These are phyloP conservation scores for Pythium plurisporium DNA, from an alignment of 352 stramenopile species.

Conservation along the genomic window DNA sequence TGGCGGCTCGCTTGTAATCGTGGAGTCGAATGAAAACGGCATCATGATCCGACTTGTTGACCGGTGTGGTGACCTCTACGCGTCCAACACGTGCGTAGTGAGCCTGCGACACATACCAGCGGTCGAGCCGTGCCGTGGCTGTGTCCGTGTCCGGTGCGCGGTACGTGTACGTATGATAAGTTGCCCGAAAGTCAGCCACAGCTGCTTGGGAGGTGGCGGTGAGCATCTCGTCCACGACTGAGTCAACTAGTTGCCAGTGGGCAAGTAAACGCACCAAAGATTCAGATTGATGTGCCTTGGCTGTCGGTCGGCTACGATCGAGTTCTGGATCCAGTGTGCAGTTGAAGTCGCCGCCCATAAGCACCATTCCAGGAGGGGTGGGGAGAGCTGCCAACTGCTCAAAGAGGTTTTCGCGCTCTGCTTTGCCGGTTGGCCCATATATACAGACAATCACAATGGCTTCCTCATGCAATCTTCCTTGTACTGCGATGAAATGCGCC, in stretches of 20 bases:
- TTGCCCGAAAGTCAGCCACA: not conserved
- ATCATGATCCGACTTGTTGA: not conserved
- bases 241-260: not conserved
- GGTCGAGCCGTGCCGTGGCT: not conserved
- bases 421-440: not conserved
- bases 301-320: not conserved
- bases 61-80: not conserved
- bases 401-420: not conserved
- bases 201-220: not conserved
- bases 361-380: not conserved
- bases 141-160: too few relatives aligned
- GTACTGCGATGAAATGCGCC: not conserved
- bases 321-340: slow-evolving; percentile 4
- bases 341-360: slow-evolving; percentile 9
- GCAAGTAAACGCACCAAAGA: not conserved
- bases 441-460: not conserved
- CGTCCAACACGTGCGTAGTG: not conserved
- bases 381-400: not conserved
- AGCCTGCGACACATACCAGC: not conserved
- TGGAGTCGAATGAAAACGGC: not conserved
- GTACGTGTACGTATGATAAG: not conserved
- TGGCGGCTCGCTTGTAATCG: not conserved
- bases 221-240: not conserved
- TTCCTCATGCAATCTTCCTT: not conserved
- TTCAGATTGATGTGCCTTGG: too few relatives aligned